These are phyloP conservation scores for Rubroboletus satanas DNA, from an alignment of 768 basidiomycete genomes.

Conservation along the genomic window DNA sequence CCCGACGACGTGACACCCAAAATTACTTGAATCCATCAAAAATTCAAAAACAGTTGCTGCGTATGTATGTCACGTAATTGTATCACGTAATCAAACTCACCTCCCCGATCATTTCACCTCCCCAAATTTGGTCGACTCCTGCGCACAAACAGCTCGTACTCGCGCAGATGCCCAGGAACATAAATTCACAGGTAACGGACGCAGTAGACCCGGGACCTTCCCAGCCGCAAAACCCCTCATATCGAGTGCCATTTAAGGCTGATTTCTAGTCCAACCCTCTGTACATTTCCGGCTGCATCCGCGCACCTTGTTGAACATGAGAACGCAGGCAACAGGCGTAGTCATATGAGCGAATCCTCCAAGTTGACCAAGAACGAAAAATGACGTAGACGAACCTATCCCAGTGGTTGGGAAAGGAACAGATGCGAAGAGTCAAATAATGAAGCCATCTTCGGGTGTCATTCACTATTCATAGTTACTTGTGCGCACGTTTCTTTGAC, in stretches of 20 bases:
- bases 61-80: slow-evolving; percentile 30
- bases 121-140: neutral
- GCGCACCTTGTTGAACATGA: neutral
- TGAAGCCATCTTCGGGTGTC: neutral
- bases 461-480: neutral
- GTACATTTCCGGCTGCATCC: too few relatives aligned
- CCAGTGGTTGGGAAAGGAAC: neutral
- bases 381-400: neutral
- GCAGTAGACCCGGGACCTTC: slow-evolving; percentile 5
- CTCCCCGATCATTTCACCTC: slow-evolving; percentile 21
- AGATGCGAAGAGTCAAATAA: neutral
- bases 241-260: neutral
- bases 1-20: slow-evolving; percentile 28
- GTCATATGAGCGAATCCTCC: neutral
- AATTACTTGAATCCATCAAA: slow-evolving; percentile 31
- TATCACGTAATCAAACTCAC: slow-evolving; percentile 22
- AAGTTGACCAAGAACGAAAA: neutral
- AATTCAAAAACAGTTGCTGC: slow-evolving; percentile 33
- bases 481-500: neutral
- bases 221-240: neutral
- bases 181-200: neutral
- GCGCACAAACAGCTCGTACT: too few relatives aligned
- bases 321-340: neutral
- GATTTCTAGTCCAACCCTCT: too few relatives aligned
- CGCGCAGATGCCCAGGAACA: neutral